These are phyloP conservation scores for Tremella mesenterica DNA, from an alignment of 768 basidiomycete genomes.

Conservation along the genomic window DNA sequence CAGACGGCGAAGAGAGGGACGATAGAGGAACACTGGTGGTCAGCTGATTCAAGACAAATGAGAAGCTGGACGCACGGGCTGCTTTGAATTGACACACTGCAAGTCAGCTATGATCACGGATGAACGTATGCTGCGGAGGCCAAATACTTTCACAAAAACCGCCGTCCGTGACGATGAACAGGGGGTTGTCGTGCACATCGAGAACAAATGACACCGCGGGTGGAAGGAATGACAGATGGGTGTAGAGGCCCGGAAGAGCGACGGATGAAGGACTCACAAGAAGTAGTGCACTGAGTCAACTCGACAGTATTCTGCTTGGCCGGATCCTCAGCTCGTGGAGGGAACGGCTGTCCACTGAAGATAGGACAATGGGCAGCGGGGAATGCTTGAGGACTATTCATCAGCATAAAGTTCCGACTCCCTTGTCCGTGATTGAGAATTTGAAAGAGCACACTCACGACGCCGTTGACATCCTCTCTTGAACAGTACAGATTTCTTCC, in stretches of 20 bases:
- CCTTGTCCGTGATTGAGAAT: background rate
- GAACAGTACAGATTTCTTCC: conserved; percentile 16
- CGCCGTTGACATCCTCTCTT: conserved; percentile 8
- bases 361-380: conserved; percentile 26
- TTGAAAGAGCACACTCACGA: conserved; percentile 5
- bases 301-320: conserved; percentile 9
- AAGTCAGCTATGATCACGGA: background rate
- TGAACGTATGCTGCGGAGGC: no score
- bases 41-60: background rate
- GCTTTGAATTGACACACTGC: conserved; percentile 38
- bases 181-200: conserved; percentile 5
- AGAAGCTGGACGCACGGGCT: conserved; percentile 11
- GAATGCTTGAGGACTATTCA: background rate
- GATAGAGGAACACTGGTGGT: conserved; percentile 28
- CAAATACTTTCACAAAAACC: no score
- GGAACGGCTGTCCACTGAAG: conserved; percentile 17
- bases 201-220: no score
- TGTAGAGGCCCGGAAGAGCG: background rate
- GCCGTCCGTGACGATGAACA: background rate
- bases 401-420: background rate
- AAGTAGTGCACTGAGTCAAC: conserved; percentile 15
- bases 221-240: no score
- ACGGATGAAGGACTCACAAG: conserved; percentile 9
- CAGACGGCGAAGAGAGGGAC: conserved; percentile 29
- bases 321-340: conserved; percentile 11